Conservation (phyloP, 78 protist genomes). For the Dictyostelium capitatum region DNA sequence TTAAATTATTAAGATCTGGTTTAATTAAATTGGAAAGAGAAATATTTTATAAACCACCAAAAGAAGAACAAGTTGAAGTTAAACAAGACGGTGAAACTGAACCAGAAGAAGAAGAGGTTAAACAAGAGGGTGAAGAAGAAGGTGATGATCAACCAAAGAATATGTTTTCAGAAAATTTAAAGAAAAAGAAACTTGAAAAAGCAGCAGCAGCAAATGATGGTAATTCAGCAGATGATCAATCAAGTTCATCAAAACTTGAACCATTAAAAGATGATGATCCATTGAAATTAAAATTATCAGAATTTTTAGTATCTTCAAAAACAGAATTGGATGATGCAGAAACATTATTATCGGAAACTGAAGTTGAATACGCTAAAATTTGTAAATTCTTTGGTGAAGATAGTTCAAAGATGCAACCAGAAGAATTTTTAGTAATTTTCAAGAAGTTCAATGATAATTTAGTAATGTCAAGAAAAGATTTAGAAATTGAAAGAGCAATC, state of each 20-base stretch:
- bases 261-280: slow-evolving; percentile 72
- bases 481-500: slow-evolving; percentile 46
- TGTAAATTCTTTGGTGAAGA: slow-evolving; percentile 75
- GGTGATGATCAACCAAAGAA: not conserved
- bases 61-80: not conserved
- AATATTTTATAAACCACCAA: not conserved
- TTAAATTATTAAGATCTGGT: slow-evolving; percentile 52
- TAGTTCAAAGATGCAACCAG: slow-evolving; percentile 12
- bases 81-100: not conserved
- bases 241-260: not conserved
- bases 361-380: slow-evolving; percentile 15
- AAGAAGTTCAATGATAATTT: slow-evolving; percentile 47
- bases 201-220: not conserved
- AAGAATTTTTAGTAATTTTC: slow-evolving; percentile 64
- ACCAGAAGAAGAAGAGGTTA: not conserved
- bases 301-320: slow-evolving; percentile 60
- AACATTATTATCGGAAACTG: slow-evolving; percentile 32
- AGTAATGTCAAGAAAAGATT: slow-evolving; percentile 23
- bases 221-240: not conserved
- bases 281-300: slow-evolving; percentile 63
- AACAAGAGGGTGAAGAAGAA: not conserved
- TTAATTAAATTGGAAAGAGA: slow-evolving; percentile 44
- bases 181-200: not conserved
- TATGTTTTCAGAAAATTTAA: not conserved
- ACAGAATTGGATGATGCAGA: slow-evolving; percentile 73